Evolutionary conservation across 345 rosid species (phyloP), one percentile per base, ranked within the genome.

Genomic region (Anastatica hierochuntica): DNA sequence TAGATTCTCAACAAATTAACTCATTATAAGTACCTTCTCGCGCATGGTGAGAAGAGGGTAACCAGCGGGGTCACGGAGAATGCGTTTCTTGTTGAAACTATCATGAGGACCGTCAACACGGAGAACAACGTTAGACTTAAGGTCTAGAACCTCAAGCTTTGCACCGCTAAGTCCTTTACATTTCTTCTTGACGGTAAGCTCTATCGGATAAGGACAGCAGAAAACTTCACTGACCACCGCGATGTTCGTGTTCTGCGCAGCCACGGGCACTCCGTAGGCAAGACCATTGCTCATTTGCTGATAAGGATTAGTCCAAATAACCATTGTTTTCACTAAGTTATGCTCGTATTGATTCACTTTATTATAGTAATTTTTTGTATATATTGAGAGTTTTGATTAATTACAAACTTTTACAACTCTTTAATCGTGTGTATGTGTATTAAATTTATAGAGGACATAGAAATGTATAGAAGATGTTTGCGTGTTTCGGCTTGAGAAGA

Each of bases 41-140:
- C 66, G 66, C 66, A 61, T 60, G 19, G 66, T 60, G 50, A 60
- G 66, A 8, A 60, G 58, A 43, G 66, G 66, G 14, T 51, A 42
- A 34, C 66, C 66, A 1, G 45, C 18, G 10, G 51, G 58, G 12
- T 61, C 58, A 61, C 58, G 52, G 2, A 62, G 59, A 43, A 62
- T 30, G 1, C 45, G 66, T 52, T 62, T 62, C 52, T 21, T 52
- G 43, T 26, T 33, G 38, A 61, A 51, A 37, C 52, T 61, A 18
- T 61, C 11, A 20, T 8, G 19, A 51, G 66, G 66, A 51, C 66
- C 58, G 2, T 61, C 66, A 0, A 61, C 36, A 8, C 29, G 44
- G 11, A 61, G 66, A 51, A 61, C 43, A 10, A 61, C 36, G 29
- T 50, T 51, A 34, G 66, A 61, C 5, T 23, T 16, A 23, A 61